These are phyloP conservation scores for Candida ulmi DNA, from an alignment of 805 yeast genomes.

Conservation along the genomic window DNA sequence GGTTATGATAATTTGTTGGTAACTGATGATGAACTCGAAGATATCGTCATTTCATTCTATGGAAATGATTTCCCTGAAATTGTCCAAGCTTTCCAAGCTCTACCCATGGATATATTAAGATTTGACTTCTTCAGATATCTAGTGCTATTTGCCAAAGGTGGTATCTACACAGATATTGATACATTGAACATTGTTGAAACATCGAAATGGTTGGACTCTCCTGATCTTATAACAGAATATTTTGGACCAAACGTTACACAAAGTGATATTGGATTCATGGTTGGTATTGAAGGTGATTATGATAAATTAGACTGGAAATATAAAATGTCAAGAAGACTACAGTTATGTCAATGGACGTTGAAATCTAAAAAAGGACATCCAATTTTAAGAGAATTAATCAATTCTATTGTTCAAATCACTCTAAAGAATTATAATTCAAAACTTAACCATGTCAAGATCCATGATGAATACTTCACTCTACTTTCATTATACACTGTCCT, in stretches of 20 bases:
- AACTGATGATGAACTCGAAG: conserved; percentile 37
- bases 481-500: conserved; percentile 55
- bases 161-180: conserved; percentile 60
- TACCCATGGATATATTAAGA: conserved; percentile 49
- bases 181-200: conserved; percentile 43
- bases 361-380: conserved; percentile 62
- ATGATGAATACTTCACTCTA: conserved; percentile 29
- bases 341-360: conserved; percentile 58
- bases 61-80: conserved; percentile 41
- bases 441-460: conserved; percentile 24
- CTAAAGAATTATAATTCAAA: conserved; percentile 31
- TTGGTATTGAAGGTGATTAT: conserved; percentile 50
- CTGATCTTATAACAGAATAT: neutral
- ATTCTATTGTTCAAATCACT: conserved; percentile 46
- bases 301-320: conserved; percentile 49
- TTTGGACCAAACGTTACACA: conserved; percentile 24
- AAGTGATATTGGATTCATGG: conserved; percentile 41
- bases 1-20: conserved; percentile 15
- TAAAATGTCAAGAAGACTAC: conserved; percentile 46
- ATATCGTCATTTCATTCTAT: conserved; percentile 31
- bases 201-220: conserved; percentile 50
- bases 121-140: conserved; percentile 54
- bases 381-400: conserved; percentile 46
- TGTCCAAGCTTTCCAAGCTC: conserved; percentile 39
- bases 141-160: conserved; percentile 47